Conservation (phyloP, 1,284 basidiomycete genomes). For the Erythrobasidium hasegawianum region DNA sequence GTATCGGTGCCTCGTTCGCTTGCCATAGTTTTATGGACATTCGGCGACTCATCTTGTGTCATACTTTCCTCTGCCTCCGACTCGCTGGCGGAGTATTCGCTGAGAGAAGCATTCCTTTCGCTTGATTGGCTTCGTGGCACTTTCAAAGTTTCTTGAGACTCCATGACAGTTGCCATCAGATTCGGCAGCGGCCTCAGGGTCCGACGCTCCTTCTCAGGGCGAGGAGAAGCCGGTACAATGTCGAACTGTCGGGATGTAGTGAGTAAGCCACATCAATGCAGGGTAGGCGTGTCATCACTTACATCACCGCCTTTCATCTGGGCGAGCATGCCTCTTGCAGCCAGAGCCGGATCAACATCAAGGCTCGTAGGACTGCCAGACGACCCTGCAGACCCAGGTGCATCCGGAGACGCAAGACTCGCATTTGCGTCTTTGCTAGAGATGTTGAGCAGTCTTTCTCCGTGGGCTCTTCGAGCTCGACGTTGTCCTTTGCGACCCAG, state of each 20-base stretch:
- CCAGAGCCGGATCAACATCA: constrained; percentile 8
- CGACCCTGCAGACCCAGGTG: background rate
- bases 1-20: no score
- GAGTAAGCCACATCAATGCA: no score
- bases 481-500: constrained; percentile 8
- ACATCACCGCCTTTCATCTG: constrained; percentile 21
- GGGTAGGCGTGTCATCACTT: background rate
- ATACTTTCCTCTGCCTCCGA: background rate
- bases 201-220: background rate
- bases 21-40: no score
- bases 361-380: background rate
- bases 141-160: background rate
- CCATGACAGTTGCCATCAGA: background rate
- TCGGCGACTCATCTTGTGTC: background rate
- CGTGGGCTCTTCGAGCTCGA: constrained; percentile 24
- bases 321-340: constrained; percentile 18
- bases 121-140: background rate
- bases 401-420: background rate
- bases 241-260: no score
- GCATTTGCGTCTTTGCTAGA: background rate
- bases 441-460: constrained; percentile 1
- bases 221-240: background rate
- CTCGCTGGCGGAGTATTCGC: background rate
- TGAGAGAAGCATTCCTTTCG: background rate
- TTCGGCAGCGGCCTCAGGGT: background rate